Base-by-base conservation (phyloP, 2,329 filamentous ascomycete genomes). In the Hirsutella minnesotensis region DNA sequence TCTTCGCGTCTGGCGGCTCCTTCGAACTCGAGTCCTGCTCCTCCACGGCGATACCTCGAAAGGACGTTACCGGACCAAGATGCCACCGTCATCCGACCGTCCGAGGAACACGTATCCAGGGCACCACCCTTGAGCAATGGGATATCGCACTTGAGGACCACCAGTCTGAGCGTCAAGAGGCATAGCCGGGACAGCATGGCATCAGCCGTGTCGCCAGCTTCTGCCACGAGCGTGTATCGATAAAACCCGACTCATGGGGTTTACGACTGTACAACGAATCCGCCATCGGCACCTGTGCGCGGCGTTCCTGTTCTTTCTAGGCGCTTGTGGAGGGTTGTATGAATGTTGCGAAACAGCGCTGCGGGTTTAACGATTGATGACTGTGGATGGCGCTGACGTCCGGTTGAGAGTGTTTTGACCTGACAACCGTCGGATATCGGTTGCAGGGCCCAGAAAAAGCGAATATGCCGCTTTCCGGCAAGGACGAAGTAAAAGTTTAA, bases 21-120 rank as follows among this genome's bases (percentile, higher is more conserved):
- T 2, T 51, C 57, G 2, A 58, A 61, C 15, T 60, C 67, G 3
- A 61, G 61, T 15, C 54, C 62, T 7, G 54, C 63, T 2, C 57
- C 65, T 5, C 55, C 61, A 15, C 65, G 73, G 27, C 67, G 70
- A 30, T 77, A 73, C 44, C 54, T 74, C 18, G 73, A 77, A 24
- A 60, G 70, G 39, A 52, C 63, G 3, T 59, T 59, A 12, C 59
- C 61, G 30, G 66, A 70, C 20, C 63, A 65, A 16, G 67, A 69
- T 12, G 52, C 52, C 48, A 58, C 50, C 29, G 42, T 39, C 36
- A 54, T 56, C 38, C 51, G 47, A 39, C 41, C 49, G 10, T 46
- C 44, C 12, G 59, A 57, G 40, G 54, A 56, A 19, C 51, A 55
- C 20, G 46, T 37, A 18, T 51, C 55, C 46, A 62, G 72, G 16